A percentile compares a stretch with the other conserved stretches of the same genome.
Evolutionary conservation across 2,329 filamentous ascomycete genomes (phyloP).

Genomic region (Coniochaeta sp.): DNA sequence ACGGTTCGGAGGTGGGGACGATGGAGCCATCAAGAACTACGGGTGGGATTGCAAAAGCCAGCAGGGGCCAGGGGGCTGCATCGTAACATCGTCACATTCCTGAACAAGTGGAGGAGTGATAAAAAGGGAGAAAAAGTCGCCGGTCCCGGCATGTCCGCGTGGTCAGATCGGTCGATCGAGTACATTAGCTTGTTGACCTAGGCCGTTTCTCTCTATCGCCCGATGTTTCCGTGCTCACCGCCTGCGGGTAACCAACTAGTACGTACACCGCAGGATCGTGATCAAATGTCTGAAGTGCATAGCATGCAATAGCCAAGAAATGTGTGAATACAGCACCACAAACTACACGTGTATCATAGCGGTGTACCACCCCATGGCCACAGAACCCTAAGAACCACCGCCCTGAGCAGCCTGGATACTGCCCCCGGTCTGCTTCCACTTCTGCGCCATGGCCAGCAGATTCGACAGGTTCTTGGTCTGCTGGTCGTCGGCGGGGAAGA

Average conservation of each 20-base stretch:
- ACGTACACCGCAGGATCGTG: too few species aligned
- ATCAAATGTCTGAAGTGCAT: too few species aligned
- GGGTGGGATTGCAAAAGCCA: too few species aligned
- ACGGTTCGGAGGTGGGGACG: neutral
- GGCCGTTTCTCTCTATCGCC: too few species aligned
- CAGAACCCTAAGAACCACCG: neutral
- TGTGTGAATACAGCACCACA: too few species aligned
- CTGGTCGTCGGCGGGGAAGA: conserved; percentile 93
- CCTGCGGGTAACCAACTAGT: too few species aligned
- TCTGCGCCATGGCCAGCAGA: conserved; percentile 76
- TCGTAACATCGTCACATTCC: neutral
- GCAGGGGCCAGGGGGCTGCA: too few species aligned
- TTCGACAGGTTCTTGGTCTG: conserved; percentile 77
- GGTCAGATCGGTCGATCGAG: neutral
- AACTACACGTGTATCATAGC: too few species aligned
- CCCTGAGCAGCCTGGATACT: conserved; percentile 17
- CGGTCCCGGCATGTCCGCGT: neutral
- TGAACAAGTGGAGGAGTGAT: neutral
- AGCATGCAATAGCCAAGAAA: too few species aligned
- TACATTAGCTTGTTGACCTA: neutral
- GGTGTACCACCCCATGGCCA: neutral
- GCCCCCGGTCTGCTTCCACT: conserved; percentile 68
- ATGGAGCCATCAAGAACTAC: too few species aligned
- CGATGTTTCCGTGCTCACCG: too few species aligned
- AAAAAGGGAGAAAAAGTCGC: too few species aligned